Percentiles rank a stretch among this genome's conserved stretches.
Conservation (phyloP, 2,329 filamentous ascomycete genomes). For the Gaeumannomyces tritici region DNA sequence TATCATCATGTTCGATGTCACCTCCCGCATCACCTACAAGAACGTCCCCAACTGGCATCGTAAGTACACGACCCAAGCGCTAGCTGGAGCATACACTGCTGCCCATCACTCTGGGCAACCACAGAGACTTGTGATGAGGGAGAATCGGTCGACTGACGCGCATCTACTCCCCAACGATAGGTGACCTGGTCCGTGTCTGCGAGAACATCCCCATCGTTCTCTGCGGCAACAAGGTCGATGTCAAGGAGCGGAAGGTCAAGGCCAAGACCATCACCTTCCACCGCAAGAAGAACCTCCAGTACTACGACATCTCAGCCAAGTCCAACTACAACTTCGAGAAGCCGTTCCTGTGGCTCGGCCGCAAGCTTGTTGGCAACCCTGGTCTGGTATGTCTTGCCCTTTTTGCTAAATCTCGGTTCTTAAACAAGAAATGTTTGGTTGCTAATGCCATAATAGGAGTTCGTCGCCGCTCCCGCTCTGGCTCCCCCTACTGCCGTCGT, state of each 20-base stretch:
- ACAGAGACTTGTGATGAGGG: no score
- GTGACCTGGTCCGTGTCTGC: conserved; percentile 97
- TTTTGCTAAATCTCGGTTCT: not conserved
- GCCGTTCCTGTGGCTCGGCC: conserved; percentile 98
- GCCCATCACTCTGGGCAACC: no score
- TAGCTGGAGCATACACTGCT: no score
- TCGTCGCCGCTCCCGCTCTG: conserved; percentile 89
- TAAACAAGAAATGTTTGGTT: not conserved
- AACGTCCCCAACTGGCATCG: conserved; percentile 99
- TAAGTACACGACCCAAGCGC: conserved; percentile 40
- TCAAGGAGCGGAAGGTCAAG: conserved; percentile 99
- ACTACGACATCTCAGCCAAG: conserved; percentile 99
- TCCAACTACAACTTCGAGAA: conserved; percentile 99
- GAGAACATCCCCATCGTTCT: conserved; percentile 99
- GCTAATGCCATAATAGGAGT: conserved; percentile 52
- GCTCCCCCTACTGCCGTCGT: conserved; percentile 88
- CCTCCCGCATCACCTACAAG: conserved; percentile 99
- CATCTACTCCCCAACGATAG: conserved; percentile 31
- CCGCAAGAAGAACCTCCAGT: conserved; percentile 99
- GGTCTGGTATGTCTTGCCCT: conserved; percentile 52
- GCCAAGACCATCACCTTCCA: conserved; percentile 99
- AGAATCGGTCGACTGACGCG: no score
- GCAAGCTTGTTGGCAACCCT: conserved; percentile 96
- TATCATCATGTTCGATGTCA: conserved; percentile 99
- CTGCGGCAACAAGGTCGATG: conserved; percentile 98